Conservation (phyloP, 1,139 yeast species). For the Sugiyamaella novakii region DNA sequence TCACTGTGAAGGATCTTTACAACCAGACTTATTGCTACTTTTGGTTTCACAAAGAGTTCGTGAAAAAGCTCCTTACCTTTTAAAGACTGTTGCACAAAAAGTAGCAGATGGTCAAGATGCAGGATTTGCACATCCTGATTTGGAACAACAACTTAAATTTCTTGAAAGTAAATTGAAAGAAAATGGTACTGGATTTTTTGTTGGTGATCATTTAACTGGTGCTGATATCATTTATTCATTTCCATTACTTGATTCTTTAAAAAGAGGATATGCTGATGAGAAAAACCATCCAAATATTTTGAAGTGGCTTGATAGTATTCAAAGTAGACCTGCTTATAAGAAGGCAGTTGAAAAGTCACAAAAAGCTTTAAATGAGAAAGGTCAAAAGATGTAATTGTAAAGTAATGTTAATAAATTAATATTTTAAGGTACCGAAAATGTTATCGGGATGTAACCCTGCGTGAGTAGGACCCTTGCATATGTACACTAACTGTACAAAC, state of each 20-base stretch:
- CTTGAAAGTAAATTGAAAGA: slow-evolving; percentile 47
- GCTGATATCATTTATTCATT: slow-evolving; percentile 56
- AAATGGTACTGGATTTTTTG: slow-evolving; percentile 56
- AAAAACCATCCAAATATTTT: slow-evolving; percentile 32
- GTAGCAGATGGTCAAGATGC: slow-evolving; percentile 18
- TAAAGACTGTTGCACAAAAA: slow-evolving; percentile 46
- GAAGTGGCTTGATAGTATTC: slow-evolving; percentile 29
- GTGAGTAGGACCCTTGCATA: too few relatives aligned
- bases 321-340: slow-evolving; percentile 26
- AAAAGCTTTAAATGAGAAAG: background rate
- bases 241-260: slow-evolving; percentile 47
- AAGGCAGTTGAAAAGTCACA: slow-evolving; percentile 21
- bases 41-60: slow-evolving; percentile 42
- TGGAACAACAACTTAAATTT: slow-evolving; percentile 32
- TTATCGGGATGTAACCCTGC: too few relatives aligned
- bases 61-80: slow-evolving; percentile 51
- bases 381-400: slow-evolving; percentile 1
- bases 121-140: slow-evolving; percentile 29
- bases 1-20: slow-evolving; percentile 60
- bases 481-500: too few relatives aligned
- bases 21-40: slow-evolving; percentile 50
- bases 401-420: too few relatives aligned
- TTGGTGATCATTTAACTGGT: slow-evolving; percentile 56
- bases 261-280: slow-evolving; percentile 17
- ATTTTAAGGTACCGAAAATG: too few relatives aligned